phyloP scores from a whole-genome alignment of 2,329 filamentous ascomycete genomes.

The Fusarium liriodendri region DNA sequence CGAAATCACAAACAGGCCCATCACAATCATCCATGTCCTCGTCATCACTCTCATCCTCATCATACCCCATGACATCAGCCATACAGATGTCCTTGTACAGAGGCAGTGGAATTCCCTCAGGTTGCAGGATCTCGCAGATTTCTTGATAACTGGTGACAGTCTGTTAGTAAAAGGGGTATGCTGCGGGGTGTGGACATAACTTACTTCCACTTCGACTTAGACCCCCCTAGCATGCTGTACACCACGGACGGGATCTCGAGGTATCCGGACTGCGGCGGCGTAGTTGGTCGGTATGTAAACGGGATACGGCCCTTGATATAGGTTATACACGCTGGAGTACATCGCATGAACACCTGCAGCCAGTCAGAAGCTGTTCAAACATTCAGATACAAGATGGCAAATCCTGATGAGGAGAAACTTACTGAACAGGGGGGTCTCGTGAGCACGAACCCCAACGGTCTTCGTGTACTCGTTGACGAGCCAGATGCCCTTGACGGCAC shows the following conservation, averaged over 20 bases:
- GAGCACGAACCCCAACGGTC: conserved; percentile 20
- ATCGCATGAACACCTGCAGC: conserved; percentile 17
- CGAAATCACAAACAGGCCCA: neutral
- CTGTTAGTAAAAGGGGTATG: conserved; percentile 5
- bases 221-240: conserved; percentile 18
- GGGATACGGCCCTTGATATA: conserved; percentile 4
- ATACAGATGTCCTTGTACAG: conserved; percentile 10
- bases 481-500: conserved; percentile 16
- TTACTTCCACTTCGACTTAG: conserved; percentile 21
- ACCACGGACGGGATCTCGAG: conserved; percentile 26
- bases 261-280: conserved; percentile 9
- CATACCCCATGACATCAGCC: conserved; percentile 15
- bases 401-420: neutral
- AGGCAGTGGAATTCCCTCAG: neutral
- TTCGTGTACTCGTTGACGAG: conserved; percentile 16
- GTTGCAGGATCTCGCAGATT: conserved; percentile 13
- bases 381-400: neutral
- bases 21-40: neutral
- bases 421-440: conserved; percentile 30
- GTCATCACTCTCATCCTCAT: conserved; percentile 26
- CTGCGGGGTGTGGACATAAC: neutral
- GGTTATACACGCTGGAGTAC: conserved; percentile 3
- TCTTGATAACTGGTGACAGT: conserved; percentile 2
- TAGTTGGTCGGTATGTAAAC: conserved; percentile 14
- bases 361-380: conserved; percentile 7